Base-by-base conservation (phyloP, 1,284 basidiomycete species). In the Wolfiporia cocos region DNA sequence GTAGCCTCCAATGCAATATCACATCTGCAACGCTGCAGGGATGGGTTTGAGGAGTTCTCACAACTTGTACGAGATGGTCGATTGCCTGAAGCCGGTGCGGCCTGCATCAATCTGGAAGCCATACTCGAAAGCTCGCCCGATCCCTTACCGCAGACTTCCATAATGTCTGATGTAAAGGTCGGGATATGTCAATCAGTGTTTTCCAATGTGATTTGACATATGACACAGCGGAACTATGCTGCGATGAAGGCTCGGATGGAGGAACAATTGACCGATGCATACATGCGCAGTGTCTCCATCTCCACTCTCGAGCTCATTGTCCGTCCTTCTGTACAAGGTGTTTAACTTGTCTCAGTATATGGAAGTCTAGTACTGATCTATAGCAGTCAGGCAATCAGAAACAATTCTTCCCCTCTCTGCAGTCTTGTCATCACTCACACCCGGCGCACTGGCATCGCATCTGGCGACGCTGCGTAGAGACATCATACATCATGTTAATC, bases 261-360 rank as follows among this genome's bases (percentile, higher is more conserved):
- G 53, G 86, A 89, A 46, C 80, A 86, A 50, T 66, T 90, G 15
- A 74, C 70, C 47, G 78, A 86, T 40, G 82, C 81, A 2, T 88
- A 77, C 52, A 61, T 70, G 12, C 71, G 76, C 47, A 70, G 78
- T 50, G 60, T 90, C 18, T 53, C 67, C 2, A 54, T 83, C 21
- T 69, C 73, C 5, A 58, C 73, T 2, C 68, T 67, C 7, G 68
- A 71, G 44, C 51, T 86, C 18, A 55, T 62, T 15, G 67, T 86
- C 41, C 65, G 64, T 41, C 63, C 73, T 6, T 65, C 67, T n/a
- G 69, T 83, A 7, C 70, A 75, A 67, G 78, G 85, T 81, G 49
- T 42, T 67, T 55, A 20, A 12, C 41, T 34, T 15, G 18, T 22
- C 14, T 18, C n/a, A 23, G 5, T 41, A 28, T 34, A 37, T 29